Evolutionary conservation across 768 basidiomycete genomes (phyloP).

Genomic region (Amanita molliuscula): DNA sequence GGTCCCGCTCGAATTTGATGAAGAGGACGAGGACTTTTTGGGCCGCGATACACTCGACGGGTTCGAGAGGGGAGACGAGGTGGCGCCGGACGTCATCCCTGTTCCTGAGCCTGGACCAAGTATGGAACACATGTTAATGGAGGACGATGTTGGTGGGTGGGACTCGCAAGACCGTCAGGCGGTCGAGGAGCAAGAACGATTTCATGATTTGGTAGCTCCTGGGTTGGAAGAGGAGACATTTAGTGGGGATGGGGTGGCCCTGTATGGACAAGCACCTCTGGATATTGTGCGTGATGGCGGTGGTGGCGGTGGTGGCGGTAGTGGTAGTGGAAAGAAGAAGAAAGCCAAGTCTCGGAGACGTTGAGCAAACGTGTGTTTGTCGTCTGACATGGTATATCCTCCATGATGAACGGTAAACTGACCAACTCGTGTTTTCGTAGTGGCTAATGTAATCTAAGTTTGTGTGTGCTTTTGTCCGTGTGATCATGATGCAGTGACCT

Average conservation of each 20-base stretch:
- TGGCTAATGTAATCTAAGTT: neutral
- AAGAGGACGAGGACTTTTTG: slow-evolving; percentile 57
- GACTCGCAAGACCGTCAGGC: slow-evolving; percentile 31
- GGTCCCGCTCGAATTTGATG: slow-evolving; percentile 52
- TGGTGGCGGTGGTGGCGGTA: neutral
- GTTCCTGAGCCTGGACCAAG: slow-evolving; percentile 11
- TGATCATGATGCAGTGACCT: no score
- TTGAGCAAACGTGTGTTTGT: neutral
- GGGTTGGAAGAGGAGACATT: slow-evolving; percentile 20
- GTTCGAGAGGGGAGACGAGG: slow-evolving; percentile 6
- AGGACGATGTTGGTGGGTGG: slow-evolving; percentile 33
- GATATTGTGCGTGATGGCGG: no score
- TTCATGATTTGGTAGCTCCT: slow-evolving; percentile 31
- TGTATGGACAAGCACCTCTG: neutral
- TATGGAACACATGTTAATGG: slow-evolving; percentile 19
- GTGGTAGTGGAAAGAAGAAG: neutral
- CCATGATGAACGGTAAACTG: neutral
- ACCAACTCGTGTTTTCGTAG: neutral
- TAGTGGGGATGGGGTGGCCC: slow-evolving; percentile 28
- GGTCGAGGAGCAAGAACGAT: slow-evolving; percentile 42
- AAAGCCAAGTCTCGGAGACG: neutral
- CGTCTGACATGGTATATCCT: neutral
- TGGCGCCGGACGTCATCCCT: slow-evolving; percentile 13
- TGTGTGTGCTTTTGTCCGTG: no score
- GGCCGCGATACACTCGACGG: slow-evolving; percentile 9